Percentiles rank a stretch among this genome's conserved stretches.
These are phyloP conservation scores for Fagopyrum esculentum DNA, from an alignment of 148 eudicot species.

Conservation along the genomic window DNA sequence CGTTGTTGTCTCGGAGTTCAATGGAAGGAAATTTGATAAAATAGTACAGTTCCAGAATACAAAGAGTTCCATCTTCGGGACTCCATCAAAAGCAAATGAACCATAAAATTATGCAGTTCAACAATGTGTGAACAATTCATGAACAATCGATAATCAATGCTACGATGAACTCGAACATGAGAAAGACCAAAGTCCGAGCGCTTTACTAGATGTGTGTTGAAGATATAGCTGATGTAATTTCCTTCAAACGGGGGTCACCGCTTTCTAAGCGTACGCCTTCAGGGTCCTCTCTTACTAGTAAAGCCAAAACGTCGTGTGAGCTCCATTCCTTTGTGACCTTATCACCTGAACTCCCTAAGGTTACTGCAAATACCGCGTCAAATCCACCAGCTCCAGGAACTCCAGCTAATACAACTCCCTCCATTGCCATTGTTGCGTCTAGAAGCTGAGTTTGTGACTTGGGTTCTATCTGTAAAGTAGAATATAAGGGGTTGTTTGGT, in stretches of 20 bases:
- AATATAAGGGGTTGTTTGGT: too few relatives aligned
- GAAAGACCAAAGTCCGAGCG: neutral
- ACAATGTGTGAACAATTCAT: neutral
- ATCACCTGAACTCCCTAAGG: constrained; percentile 57
- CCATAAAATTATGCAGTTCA: neutral
- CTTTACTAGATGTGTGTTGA: constrained; percentile 34
- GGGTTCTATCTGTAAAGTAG: constrained; percentile 74
- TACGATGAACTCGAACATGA: neutral
- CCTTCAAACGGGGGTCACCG: constrained; percentile 60
- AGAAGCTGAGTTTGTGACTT: constrained; percentile 74
- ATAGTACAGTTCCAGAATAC: neutral
- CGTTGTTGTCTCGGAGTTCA: too few relatives aligned
- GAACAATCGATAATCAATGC: neutral
- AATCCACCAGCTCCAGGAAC: constrained; percentile 99
- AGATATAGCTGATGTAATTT: constrained; percentile 40
- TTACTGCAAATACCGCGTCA: constrained; percentile 85
- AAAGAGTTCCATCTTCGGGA: neutral
- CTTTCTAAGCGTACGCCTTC: constrained; percentile 59
- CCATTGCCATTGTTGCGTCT: constrained; percentile 75
- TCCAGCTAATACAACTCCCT: constrained; percentile 90
- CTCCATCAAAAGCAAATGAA: neutral
- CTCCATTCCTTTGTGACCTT: constrained; percentile 59
- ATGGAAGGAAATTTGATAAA: neutral
- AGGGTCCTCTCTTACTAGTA: constrained; percentile 91
- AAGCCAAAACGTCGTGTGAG: constrained; percentile 68